Base-by-base conservation (phyloP, 805 yeast species). In the Suhomyces sp. region DNA sequence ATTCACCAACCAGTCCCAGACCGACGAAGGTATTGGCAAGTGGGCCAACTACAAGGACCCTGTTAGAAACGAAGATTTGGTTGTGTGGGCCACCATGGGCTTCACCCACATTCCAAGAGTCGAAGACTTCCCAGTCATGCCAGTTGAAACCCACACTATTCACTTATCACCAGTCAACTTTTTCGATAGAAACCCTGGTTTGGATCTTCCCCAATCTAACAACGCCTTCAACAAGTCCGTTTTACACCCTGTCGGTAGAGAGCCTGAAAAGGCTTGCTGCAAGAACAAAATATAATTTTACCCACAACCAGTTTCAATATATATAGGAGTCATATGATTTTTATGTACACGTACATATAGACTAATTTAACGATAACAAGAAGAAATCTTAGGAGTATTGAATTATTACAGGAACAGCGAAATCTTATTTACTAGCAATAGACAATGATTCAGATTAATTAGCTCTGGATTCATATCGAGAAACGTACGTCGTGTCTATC, bases 61-160 rank as follows among this genome's bases (percentile, higher is more conserved):
- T 33, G 89, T 87, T 33, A 84, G 92, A 80, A 81, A 87, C 68
- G 84, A 84, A 17, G 92, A 87, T 60, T 66, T 83, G 52, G 90
- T 87, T 54, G 85, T 87, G 43, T 87, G 93, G 92, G 87, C 88
- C 57, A 87, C 94, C 44, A 67, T 87, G 65, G 91, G 89, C 24
- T 80, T 87, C 73, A 87, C 93, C 3, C 96, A 87, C 65, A 81
- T 87, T 61, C 94, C 94, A 61, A 80, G 89, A 63, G 83, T 85
- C 35, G 96, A 87, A 72, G 93, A 87, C 68, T 87, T 88, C 86
- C 96, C 96, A 46, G 92, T 87, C 48, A 87, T 87, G 96, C 92
- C 94, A 31, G 88, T 85, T 52, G 96, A 87, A 71, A 84, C 83
- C 57, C 84, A 86, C 73, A 71, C 65, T 59, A 83, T 87, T 59